Evolutionary conservation across 768 basidiomycete genomes (phyloP).

Genomic region (Termitomyces titanicus): DNA sequence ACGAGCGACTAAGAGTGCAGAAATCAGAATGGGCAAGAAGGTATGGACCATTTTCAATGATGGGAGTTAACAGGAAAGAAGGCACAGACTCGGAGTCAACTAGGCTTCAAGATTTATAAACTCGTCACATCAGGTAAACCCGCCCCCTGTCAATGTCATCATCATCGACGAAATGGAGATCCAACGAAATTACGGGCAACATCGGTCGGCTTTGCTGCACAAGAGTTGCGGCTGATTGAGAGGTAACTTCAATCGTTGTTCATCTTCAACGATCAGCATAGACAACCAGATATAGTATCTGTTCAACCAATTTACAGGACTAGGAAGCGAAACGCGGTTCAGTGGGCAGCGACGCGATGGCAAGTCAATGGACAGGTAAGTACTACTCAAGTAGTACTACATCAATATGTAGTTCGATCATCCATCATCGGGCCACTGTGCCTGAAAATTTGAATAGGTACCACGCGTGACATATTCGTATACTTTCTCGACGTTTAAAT

Average conservation of each 20-base stretch:
- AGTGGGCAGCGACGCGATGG: not conserved
- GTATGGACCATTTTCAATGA: conserved; percentile 1
- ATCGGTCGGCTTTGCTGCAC: not conserved
- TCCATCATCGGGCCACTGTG: no score
- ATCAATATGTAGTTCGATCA: not conserved
- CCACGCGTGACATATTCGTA: no score
- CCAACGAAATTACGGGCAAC: no score
- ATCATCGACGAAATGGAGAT: not conserved
- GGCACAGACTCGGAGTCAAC: not conserved
- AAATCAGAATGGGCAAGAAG: not conserved
- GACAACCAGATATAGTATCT: no score
- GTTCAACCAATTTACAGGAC: not conserved
- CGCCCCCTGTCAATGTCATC: not conserved
- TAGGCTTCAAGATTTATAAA: not conserved
- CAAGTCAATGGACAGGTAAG: no score
- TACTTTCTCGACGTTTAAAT: no score
- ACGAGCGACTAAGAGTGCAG: not conserved
- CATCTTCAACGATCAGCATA: no score
- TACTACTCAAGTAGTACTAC: no score
- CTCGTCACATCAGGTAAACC: conserved; percentile 7
- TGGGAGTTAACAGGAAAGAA: not conserved
- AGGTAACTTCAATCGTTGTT: not conserved
- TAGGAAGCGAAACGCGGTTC: not conserved
- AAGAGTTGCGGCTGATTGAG: not conserved
- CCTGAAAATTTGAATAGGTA: not conserved